These are phyloP conservation scores for Hygrophoropsis aurantiaca DNA, from an alignment of 768 basidiomycete species.

Conservation along the genomic window DNA sequence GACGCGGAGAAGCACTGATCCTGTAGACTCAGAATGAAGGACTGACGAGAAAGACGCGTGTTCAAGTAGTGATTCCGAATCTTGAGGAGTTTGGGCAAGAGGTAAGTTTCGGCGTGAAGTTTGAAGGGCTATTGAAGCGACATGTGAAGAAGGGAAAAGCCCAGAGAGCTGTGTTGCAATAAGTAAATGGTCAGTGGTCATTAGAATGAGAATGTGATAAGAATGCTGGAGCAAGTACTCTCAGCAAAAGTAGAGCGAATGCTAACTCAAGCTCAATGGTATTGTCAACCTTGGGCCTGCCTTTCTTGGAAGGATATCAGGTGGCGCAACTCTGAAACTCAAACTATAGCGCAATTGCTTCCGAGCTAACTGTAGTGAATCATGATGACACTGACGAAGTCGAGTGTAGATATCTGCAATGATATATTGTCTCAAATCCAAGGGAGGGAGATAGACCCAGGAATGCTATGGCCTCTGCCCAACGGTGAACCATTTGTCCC, in stretches of 20 bases:
- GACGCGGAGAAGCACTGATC: slow-evolving; percentile 71
- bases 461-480: no score
- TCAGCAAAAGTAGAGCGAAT: no score
- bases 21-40: slow-evolving; percentile 55
- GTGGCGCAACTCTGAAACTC: no score
- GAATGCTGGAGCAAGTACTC: background rate
- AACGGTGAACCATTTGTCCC: no score
- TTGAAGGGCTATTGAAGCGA: slow-evolving; percentile 52
- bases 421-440: no score
- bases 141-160: slow-evolving; percentile 51
- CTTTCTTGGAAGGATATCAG: slow-evolving; percentile 1
- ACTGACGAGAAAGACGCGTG: slow-evolving; percentile 70
- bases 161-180: slow-evolving; percentile 66
- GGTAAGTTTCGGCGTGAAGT: slow-evolving; percentile 59
- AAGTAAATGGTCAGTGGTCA: slow-evolving; percentile 35
- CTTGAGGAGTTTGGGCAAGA: slow-evolving; percentile 40
- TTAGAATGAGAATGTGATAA: slow-evolving; percentile 5
- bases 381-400: no score
- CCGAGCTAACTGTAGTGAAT: no score
- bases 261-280: no score
- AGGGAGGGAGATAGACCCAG: no score
- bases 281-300: background rate
- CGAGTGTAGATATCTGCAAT: no score
- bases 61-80: slow-evolving; percentile 52
- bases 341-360: no score